Percentiles rank a stretch among this genome's conserved stretches.
These are phyloP conservation scores for Prorocentrum cordatum DNA, from an alignment of 169 alveolate genomes.

Conservation along the genomic window DNA sequence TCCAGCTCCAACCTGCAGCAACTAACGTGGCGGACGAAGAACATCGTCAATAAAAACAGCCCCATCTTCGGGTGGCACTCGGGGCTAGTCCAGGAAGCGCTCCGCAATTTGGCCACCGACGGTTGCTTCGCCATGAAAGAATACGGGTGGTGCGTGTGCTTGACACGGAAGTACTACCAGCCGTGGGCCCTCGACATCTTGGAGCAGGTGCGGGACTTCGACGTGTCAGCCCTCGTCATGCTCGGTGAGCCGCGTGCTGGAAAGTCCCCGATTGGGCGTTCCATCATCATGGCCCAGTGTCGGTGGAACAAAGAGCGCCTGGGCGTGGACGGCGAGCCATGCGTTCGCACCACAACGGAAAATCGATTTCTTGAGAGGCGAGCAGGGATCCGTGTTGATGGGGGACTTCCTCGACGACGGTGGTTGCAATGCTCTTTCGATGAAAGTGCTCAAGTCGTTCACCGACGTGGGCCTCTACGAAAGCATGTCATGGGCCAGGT, in stretches of 20 bases:
- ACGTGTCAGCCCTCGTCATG: background rate
- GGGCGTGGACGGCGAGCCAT: too few relatives aligned
- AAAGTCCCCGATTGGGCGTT: conserved; percentile 1
- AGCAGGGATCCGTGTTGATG: background rate
- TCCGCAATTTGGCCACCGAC: background rate
- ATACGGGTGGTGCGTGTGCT: background rate
- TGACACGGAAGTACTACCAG: background rate
- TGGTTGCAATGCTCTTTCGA: background rate
- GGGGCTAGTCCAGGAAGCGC: background rate
- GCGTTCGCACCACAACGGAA: too few relatives aligned
- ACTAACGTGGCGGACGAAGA: background rate
- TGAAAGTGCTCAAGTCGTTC: background rate
- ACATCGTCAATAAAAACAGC: background rate
- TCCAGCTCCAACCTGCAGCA: background rate
- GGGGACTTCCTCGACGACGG: conserved; percentile 24
- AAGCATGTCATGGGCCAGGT: conserved; percentile 20
- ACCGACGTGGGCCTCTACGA: conserved; percentile 10
- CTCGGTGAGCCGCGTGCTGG: conserved; percentile 16
- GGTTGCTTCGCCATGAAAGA: background rate
- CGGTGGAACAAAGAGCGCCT: too few relatives aligned
- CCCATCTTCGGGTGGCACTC: background rate
- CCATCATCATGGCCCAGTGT: conserved; percentile 16
- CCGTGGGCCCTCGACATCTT: background rate
- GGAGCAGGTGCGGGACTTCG: conserved; percentile 1
- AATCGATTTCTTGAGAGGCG: conserved; percentile 12